Evolutionary conservation across 1,284 basidiomycete species (phyloP), one percentile per base, ranked within the genome.

Genomic region (Garcileccinum viscosum): DNA sequence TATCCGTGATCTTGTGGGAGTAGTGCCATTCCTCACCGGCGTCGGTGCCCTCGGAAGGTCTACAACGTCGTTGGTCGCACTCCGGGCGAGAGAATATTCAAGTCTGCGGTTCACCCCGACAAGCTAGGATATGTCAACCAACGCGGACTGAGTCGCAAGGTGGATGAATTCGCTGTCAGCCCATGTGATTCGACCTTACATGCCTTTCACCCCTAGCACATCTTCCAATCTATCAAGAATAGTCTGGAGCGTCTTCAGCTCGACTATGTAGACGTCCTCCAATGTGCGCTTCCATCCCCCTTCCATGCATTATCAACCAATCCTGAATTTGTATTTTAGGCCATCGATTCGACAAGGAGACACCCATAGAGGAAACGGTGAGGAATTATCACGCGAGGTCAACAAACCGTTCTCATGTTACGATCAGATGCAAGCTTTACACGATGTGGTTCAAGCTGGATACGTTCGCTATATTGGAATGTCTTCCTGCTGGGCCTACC

Each of bases 201-300:
- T 42, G 7, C 24, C 56, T 53, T 8, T 64, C 2, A 1, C 15
- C 60, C 44, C n/a, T 65, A 89, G 87, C 86, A 89, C 72, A 91
- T 93, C 68, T 93, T 93, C 73, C 89, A 90, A n/a, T 84, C 88
- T 0, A 88, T 93, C 63, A 88, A 92, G 73, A 81, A 82, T 37
- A 90, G 89, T 62, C 76, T 92, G 67, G 80, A 88, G 72, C 84
- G 90, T n/a, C 84, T 93, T 17, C 87, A 89, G 70, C 78, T 91
- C 11, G 90, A 93, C 58, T 92, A 92, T 74, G 84, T 93, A 72
- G 91, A 92, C 72, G 77, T 92, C 5, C 81, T 90, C 6, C 89
- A 89, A 78, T 89, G 86, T 85, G 62, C 14, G 77, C 30, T 24
- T 63, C 32, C 22, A n/a, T 42, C 27, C 24, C 47, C 5, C 19